A percentile compares a stretch with the other conserved stretches of the same genome.
These are phyloP conservation scores for Fallopia convolvulus DNA, from an alignment of 148 eudicot genomes.

Conservation along the genomic window DNA sequence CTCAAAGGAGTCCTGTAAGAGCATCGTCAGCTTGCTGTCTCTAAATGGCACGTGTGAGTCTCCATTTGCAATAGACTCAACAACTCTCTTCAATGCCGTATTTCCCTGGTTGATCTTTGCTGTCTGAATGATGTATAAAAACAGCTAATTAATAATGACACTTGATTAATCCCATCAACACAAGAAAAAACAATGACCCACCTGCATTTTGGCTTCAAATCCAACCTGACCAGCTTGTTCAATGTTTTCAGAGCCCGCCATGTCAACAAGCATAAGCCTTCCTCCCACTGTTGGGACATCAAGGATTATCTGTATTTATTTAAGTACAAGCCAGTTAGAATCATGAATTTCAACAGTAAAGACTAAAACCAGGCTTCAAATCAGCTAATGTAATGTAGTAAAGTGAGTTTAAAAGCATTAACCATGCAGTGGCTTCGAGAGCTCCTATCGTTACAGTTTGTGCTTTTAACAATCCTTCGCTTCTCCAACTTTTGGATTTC, in stretches of 20 bases:
- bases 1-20: slow-evolving; percentile 98
- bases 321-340: not conserved
- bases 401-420: not conserved
- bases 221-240: slow-evolving; percentile 98
- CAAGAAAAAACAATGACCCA: slow-evolving; percentile 10
- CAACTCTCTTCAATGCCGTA: slow-evolving; percentile 85
- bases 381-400: slow-evolving; percentile 7
- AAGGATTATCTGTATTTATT: slow-evolving; percentile 57
- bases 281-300: slow-evolving; percentile 98
- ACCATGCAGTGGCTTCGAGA: slow-evolving; percentile 99
- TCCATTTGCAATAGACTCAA: slow-evolving; percentile 95
- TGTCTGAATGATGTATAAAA: slow-evolving; percentile 43
- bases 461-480: slow-evolving; percentile 81
- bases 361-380: not conserved
- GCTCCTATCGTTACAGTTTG: slow-evolving; percentile 87
- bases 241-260: slow-evolving; percentile 98
- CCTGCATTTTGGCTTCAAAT: slow-evolving; percentile 96
- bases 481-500: slow-evolving; percentile 98
- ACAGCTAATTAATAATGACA: not conserved
- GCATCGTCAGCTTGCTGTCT: slow-evolving; percentile 99
- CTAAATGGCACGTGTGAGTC: slow-evolving; percentile 97
- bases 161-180: not conserved
- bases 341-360: slow-evolving; percentile 1
- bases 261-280: slow-evolving; percentile 91
- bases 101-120: slow-evolving; percentile 96